These are phyloP conservation scores for Hymenoscyphus fraxineus DNA, from an alignment of 2,329 filamentous ascomycete species.

Conservation along the genomic window DNA sequence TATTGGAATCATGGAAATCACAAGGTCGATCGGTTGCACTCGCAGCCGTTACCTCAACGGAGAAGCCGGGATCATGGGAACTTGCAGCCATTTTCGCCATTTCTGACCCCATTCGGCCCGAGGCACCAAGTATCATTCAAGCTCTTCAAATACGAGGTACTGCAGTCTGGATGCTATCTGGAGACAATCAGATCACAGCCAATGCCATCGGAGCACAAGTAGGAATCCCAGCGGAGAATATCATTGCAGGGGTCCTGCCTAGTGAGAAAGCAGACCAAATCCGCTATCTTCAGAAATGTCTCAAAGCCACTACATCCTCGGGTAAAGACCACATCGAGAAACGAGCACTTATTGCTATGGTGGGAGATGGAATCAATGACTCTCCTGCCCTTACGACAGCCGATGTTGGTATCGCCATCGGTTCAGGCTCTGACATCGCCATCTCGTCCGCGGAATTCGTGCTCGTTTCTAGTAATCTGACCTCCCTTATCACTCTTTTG, in stretches of 20 bases:
- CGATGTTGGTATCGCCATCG: conserved; percentile 79
- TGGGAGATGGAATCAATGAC: conserved; percentile 85
- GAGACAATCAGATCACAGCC: conserved; percentile 85
- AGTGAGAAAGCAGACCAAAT: conserved; percentile 76
- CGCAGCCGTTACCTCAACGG: conserved; percentile 43
- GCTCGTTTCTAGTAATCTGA: conserved; percentile 60
- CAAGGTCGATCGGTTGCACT: conserved; percentile 63
- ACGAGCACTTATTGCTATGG: conserved; percentile 68
- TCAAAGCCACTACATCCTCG: conserved; percentile 16
- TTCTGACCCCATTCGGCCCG: conserved; percentile 74
- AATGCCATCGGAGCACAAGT: conserved; percentile 71
- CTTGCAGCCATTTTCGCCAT: conserved; percentile 69
- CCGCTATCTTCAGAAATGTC: conserved; percentile 50
- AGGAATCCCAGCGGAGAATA: conserved; percentile 68
- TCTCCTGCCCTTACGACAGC: conserved; percentile 75
- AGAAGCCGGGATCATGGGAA: conserved; percentile 37
- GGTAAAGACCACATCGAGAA: conserved; percentile 31
- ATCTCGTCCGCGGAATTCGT: conserved; percentile 80
- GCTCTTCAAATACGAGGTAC: conserved; percentile 63
- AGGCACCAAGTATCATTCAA: conserved; percentile 62
- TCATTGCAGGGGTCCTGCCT: conserved; percentile 84
- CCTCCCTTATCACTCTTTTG: conserved; percentile 56
- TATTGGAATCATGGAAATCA: conserved; percentile 54
- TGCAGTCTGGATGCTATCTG: conserved; percentile 87
- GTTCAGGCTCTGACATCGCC: conserved; percentile 77